phyloP scores from a whole-genome alignment of 768 basidiomycete species.

The Boletus huronensis region DNA sequence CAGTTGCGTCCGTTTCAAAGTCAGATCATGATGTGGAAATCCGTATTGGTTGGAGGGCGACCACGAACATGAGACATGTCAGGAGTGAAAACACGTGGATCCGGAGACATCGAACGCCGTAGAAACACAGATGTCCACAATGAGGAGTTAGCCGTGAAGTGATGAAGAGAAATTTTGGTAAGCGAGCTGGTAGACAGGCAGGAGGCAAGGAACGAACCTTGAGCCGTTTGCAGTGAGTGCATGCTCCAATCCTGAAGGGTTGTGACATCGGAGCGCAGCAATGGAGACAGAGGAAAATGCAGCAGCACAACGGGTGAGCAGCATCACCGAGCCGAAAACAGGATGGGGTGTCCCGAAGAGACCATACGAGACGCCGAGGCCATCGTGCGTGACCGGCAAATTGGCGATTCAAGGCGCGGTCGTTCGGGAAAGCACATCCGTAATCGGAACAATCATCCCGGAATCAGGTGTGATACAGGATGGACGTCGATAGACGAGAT shows the following conservation, averaged over 20 bases:
- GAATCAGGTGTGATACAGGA: not conserved
- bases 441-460: not conserved
- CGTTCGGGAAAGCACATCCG: not conserved
- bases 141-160: conserved; percentile 8
- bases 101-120: conserved; percentile 23
- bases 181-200: conserved; percentile 13
- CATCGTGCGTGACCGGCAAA: conserved; percentile 3
- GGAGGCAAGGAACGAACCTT: conserved; percentile 52
- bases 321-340: conserved; percentile 16
- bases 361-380: not conserved
- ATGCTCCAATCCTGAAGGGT: conserved; percentile 66
- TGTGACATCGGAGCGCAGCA: conserved; percentile 5
- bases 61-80: conserved; percentile 12
- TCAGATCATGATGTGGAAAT: conserved; percentile 2
- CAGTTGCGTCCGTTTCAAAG: conserved; percentile 18
- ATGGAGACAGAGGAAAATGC: conserved; percentile 4
- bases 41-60: not conserved
- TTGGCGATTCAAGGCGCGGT: conserved; percentile 1
- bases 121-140: not conserved
- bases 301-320: conserved; percentile 5
- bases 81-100: conserved; percentile 7
- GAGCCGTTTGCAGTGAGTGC: conserved; percentile 82
- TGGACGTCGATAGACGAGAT: not conserved
- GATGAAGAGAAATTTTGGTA: conserved; percentile 15
- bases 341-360: too few species aligned